These are phyloP conservation scores for Spathaspora hagerdaliae DNA, from an alignment of 805 yeast genomes.

Conservation along the genomic window DNA sequence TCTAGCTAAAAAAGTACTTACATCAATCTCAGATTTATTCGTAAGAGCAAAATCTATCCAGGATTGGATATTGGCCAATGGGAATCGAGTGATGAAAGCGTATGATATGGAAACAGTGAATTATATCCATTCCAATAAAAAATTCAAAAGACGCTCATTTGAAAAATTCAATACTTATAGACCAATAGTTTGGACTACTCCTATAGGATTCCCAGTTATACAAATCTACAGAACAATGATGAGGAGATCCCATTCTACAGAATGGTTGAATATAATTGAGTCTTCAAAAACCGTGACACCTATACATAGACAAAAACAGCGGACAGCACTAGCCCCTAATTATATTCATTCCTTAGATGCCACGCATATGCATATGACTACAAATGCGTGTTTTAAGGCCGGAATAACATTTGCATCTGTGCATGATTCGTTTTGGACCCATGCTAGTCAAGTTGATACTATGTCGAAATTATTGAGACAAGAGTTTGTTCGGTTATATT, in stretches of 20 bases:
- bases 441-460: slow-evolving; percentile 24
- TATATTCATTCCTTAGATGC: slow-evolving; percentile 42
- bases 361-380: slow-evolving; percentile 35
- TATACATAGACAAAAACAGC: slow-evolving; percentile 25
- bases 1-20: slow-evolving; percentile 18
- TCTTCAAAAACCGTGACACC: slow-evolving; percentile 18
- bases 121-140: not conserved
- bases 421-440: slow-evolving; percentile 45
- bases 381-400: slow-evolving; percentile 16
- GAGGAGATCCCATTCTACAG: slow-evolving; percentile 5
- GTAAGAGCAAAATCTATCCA: slow-evolving; percentile 30
- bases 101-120: slow-evolving; percentile 14
- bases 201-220: slow-evolving; percentile 38
- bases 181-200: slow-evolving; percentile 41
- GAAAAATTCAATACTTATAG: slow-evolving; percentile 11
- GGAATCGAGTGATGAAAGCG: slow-evolving; percentile 25
- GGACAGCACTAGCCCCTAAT: slow-evolving; percentile 40
- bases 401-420: slow-evolving; percentile 32
- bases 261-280: slow-evolving; percentile 6
- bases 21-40: slow-evolving; percentile 27
- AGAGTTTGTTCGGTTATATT: slow-evolving; percentile 32
- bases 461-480: slow-evolving; percentile 26
- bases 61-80: slow-evolving; percentile 30
- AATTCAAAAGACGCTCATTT: not conserved
- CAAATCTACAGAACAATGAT: slow-evolving; percentile 28